Conservation (phyloP, 2,329 filamentous ascomycete species). For the Meredithiella fracta region DNA sequence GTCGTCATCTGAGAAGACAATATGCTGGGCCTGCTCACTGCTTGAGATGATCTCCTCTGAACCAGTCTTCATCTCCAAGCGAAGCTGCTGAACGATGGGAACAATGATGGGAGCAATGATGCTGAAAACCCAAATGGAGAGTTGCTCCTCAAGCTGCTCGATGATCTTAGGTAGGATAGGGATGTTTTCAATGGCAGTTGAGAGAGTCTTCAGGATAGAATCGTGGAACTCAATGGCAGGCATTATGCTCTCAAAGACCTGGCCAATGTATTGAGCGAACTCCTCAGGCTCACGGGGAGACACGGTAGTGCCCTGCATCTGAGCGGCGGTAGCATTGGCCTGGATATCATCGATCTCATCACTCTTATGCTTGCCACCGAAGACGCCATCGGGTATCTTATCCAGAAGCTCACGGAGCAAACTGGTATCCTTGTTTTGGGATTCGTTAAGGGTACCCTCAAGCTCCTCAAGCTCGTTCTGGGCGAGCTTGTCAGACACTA, state of each 20-base stretch:
- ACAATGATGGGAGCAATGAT: conserved; percentile 76
- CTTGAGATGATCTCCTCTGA: conserved; percentile 76
- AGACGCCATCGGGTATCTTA: conserved; percentile 65
- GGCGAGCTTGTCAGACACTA: conserved; percentile 71
- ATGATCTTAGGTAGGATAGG: conserved; percentile 71
- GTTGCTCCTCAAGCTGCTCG: conserved; percentile 72
- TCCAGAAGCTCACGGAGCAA: conserved; percentile 63
- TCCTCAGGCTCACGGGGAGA: conserved; percentile 69
- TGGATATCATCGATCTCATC: conserved; percentile 66
- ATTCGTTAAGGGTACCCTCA: conserved; percentile 60
- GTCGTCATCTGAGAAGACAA: conserved; percentile 68
- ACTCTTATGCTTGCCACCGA: conserved; percentile 60
- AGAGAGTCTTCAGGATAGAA: conserved; percentile 65
- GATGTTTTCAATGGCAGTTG: conserved; percentile 65
- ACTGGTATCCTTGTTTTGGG: conserved; percentile 49
- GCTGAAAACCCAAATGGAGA: conserved; percentile 83
- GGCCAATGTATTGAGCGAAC: conserved; percentile 59
- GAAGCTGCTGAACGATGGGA: conserved; percentile 73
- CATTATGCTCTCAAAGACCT: conserved; percentile 65
- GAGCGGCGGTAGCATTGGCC: conserved; percentile 53
- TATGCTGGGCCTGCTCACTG: conserved; percentile 66
- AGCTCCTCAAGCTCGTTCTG: conserved; percentile 84
- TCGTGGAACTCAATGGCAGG: conserved; percentile 86
- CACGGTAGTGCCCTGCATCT: conserved; percentile 58
- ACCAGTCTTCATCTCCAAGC: conserved; percentile 69